Evolutionary conservation across 805 yeast genomes (phyloP).

Genomic region (Pichia occidentalis): DNA sequence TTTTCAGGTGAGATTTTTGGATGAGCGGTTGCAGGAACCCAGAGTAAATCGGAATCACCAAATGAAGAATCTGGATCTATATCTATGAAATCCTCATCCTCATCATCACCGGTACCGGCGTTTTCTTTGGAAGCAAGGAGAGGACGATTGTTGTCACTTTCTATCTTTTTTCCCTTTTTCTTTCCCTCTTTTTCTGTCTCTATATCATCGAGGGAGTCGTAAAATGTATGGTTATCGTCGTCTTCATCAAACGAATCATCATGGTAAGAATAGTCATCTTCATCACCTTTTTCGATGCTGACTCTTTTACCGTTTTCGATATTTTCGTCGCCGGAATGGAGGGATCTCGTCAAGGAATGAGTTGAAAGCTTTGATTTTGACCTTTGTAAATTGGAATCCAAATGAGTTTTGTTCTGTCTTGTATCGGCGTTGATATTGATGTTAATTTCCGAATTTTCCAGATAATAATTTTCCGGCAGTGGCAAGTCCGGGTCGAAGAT

Average conservation of each 20-base stretch:
- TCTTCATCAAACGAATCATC: slow-evolving; percentile 6
- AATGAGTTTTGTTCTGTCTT: background rate
- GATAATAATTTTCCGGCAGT: slow-evolving; percentile 12
- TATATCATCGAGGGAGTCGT: no score
- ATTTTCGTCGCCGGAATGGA: background rate
- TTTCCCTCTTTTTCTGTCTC: no score
- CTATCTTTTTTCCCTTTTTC: no score
- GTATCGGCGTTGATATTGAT: no score
- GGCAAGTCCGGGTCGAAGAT: slow-evolving; percentile 70
- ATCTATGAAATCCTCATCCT: slow-evolving; percentile 13
- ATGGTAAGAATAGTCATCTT: slow-evolving; percentile 1
- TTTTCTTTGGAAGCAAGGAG: background rate
- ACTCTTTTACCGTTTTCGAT: no score
- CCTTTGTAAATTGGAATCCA: slow-evolving; percentile 4
- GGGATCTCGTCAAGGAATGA: background rate
- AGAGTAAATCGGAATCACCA: slow-evolving; percentile 37
- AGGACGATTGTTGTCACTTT: no score
- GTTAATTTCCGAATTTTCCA: background rate
- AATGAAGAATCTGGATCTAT: slow-evolving; percentile 14
- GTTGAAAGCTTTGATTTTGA: slow-evolving; percentile 11
- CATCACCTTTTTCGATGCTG: background rate
- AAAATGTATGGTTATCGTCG: slow-evolving; percentile 16
- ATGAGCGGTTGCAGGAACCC: slow-evolving; percentile 96
- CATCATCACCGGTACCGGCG: no score
- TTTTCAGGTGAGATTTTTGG: slow-evolving; percentile 95